Evolutionary conservation across 768 basidiomycete species (phyloP).

Genomic region (Lactarius hengduanensis): DNA sequence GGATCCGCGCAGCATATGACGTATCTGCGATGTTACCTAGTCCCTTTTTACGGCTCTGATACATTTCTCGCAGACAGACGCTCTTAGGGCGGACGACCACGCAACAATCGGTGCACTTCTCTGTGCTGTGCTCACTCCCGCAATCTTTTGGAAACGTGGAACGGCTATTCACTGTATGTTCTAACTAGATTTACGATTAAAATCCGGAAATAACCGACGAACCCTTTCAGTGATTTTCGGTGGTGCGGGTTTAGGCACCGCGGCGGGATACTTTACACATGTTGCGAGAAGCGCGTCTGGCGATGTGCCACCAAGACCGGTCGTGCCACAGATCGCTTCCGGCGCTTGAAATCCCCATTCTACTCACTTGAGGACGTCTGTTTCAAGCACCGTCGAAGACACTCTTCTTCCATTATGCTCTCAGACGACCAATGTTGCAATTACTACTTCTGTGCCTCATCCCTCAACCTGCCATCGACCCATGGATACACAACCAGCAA

Average conservation of each 20-base stretch:
- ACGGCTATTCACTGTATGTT: constrained; percentile 56
- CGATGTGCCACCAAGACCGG: constrained; percentile 45
- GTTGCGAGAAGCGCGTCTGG: constrained; percentile 53
- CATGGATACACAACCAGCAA: constrained; percentile 36
- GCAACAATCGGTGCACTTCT: constrained; percentile 71
- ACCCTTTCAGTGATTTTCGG: constrained; percentile 58
- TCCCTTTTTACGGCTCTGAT: constrained; percentile 9
- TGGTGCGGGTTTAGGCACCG: constrained; percentile 66
- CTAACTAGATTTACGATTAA: background rate
- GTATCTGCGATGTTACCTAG: constrained; percentile 40
- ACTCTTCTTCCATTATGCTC: constrained; percentile 5
- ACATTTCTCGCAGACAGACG: constrained; percentile 44
- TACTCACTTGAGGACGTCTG: constrained; percentile 3
- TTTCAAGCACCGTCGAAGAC: background rate
- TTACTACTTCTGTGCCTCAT: constrained; percentile 37
- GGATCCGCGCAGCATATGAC: constrained; percentile 56
- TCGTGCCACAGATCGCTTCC: constrained; percentile 36
- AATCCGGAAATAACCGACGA: constrained; percentile 7
- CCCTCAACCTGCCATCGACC: constrained; percentile 39
- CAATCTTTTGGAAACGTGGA: constrained; percentile 71
- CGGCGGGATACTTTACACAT: constrained; percentile 58
- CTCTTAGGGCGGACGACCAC: constrained; percentile 68
- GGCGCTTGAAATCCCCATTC: constrained; percentile 17
- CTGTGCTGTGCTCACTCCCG: constrained; percentile 61
- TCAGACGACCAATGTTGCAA: constrained; percentile 10